These are phyloP conservation scores for Rhodotorula mucilaginosa DNA, from an alignment of 1,284 basidiomycete species.

Conservation along the genomic window DNA sequence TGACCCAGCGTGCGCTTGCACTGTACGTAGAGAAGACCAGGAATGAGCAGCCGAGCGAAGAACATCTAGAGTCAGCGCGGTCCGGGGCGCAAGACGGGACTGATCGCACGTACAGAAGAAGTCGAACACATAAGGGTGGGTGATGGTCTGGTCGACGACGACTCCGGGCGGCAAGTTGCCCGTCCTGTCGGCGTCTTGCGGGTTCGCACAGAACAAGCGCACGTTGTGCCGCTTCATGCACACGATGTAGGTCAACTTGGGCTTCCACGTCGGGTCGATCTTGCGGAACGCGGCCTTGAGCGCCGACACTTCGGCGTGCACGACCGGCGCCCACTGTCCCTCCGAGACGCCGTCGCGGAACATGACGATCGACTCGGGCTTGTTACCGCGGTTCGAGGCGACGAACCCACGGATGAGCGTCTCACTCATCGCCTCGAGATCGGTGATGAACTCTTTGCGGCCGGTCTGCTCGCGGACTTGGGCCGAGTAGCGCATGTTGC, in stretches of 20 bases:
- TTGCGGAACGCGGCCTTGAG: slow-evolving; percentile 45
- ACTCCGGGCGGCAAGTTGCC: slow-evolving; percentile 50
- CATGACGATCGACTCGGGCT: slow-evolving; percentile 27
- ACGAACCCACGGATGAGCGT: slow-evolving; percentile 45
- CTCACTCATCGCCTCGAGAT: slow-evolving; percentile 44
- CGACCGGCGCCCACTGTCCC: slow-evolving; percentile 53
- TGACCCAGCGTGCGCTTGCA: slow-evolving; percentile 40
- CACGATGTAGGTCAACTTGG: slow-evolving; percentile 50
- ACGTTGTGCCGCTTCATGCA: slow-evolving; percentile 52
- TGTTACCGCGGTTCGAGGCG: slow-evolving; percentile 44
- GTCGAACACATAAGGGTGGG: slow-evolving; percentile 53
- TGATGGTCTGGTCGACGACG: slow-evolving; percentile 49
- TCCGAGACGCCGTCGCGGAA: slow-evolving; percentile 53
- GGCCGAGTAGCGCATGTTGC: slow-evolving; percentile 44
- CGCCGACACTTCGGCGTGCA: slow-evolving; percentile 49
- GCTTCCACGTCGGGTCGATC: slow-evolving; percentile 46
- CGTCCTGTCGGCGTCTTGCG: slow-evolving; percentile 47
- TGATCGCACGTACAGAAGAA: slow-evolving; percentile 47
- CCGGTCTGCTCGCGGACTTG: slow-evolving; percentile 52
- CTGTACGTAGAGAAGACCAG: slow-evolving; percentile 19
- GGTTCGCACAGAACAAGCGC: slow-evolving; percentile 50
- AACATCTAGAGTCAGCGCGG: no score
- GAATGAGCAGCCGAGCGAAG: neutral
- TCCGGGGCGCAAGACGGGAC: no score
- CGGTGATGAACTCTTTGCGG: slow-evolving; percentile 49